Conservation (phyloP, 345 rosid species). For the Lumnitzera racemosa region DNA sequence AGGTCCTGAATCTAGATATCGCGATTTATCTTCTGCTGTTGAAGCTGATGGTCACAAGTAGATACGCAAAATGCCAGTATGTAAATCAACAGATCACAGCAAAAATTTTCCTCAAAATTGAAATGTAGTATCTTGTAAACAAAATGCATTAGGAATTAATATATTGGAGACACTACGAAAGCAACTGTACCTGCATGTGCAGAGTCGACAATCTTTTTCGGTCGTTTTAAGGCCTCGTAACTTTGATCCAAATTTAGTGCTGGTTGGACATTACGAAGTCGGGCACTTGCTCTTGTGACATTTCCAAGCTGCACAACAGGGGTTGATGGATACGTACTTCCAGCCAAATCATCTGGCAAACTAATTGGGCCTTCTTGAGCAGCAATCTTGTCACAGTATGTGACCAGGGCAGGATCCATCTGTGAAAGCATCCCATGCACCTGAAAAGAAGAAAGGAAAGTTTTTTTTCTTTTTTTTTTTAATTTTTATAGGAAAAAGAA, state of each 20-base stretch:
- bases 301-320: constrained; percentile 81
- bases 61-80: not conserved
- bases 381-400: constrained; percentile 82
- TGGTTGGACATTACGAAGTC: constrained; percentile 90
- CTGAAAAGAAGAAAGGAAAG: constrained; percentile 25
- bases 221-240: constrained; percentile 66
- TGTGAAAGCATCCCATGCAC: constrained; percentile 98
- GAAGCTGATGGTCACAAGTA: not conserved
- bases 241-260: constrained; percentile 70
- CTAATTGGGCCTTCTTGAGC: constrained; percentile 78
- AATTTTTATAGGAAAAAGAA: not conserved
- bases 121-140: too few relatives aligned
- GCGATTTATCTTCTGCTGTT: constrained; percentile 44
- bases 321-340: constrained; percentile 45
- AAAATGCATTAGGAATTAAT: too few relatives aligned
- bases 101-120: not conserved
- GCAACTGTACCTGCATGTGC: constrained; percentile 43
- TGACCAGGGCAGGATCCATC: constrained; percentile 90
- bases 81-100: not conserved
- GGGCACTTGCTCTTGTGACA: constrained; percentile 81
- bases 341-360: constrained; percentile 70
- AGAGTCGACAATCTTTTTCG: constrained; percentile 55
- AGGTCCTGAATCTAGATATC: constrained; percentile 32
- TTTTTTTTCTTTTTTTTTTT: not conserved
- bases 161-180: not conserved